Evolutionary conservation across 176 grass and related monocot species (phyloP).

Genomic region (Secale cereale): DNA sequence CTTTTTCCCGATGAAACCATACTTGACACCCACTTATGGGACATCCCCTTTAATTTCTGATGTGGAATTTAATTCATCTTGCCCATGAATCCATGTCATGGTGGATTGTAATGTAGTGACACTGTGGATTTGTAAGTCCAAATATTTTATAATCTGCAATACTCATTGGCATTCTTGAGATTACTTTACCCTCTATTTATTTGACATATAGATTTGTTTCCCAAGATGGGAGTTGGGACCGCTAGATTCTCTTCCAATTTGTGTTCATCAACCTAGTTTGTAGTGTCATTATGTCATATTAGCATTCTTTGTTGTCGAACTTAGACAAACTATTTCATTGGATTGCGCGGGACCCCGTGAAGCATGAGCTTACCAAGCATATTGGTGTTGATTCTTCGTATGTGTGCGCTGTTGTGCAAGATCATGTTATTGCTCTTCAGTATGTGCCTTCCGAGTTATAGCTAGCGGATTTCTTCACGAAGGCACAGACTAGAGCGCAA

Average conservation of each 20-base stretch:
- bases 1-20: constrained; percentile 9
- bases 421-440: too few relatives aligned
- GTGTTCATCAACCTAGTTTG: not conserved
- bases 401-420: too few relatives aligned
- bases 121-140: not conserved
- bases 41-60: not conserved
- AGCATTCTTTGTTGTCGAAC: not conserved
- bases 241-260: constrained; percentile 4
- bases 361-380: too few relatives aligned
- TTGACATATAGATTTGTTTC: not conserved
- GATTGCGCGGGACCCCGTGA: too few relatives aligned
- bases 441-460: too few relatives aligned
- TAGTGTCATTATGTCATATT: not conserved
- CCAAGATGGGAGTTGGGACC: not conserved
- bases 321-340: not conserved
- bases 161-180: constrained; percentile 1
- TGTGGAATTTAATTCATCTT: constrained; percentile 18
- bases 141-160: not conserved
- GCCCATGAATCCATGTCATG: not conserved
- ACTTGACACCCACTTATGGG: not conserved
- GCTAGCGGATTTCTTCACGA: too few relatives aligned
- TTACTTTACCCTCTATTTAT: not conserved
- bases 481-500: too few relatives aligned
- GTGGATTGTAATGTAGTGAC: not conserved
- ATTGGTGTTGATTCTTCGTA: too few relatives aligned